Evolutionary conservation across 495 filamentous ascomycete species (phyloP), one percentile per base, ranked within the genome.

Genomic region (Talaromyces ruber): DNA sequence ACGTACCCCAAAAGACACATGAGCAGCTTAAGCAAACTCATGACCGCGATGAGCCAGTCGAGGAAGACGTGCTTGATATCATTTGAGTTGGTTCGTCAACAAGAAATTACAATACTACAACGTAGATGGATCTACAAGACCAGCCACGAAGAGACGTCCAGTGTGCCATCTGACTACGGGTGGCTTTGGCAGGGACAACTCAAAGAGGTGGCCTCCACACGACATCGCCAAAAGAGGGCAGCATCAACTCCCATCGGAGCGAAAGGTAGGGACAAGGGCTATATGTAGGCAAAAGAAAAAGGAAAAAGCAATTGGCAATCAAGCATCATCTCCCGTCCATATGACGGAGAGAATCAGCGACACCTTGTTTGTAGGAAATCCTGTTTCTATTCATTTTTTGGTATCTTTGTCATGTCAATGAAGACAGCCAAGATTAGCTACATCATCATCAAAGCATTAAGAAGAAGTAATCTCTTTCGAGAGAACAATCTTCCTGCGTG

Each of bases 281-380:
- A 54, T 28, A 58, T n/a, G 58, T 24, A 59, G 21, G 57, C n/a
- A 34, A 50, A 34, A 52, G 18, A 43, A 9, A 30, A 59, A 45
- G 57, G 34, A 59, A 34, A 26, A 60, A 47, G 45, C 59, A 52
- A 60, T 85, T 94, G 91, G 91, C 91, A 85, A 90, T 96, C 91
- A 90, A 96, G 90, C 90, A 68, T 94, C 84, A 84, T 89, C 88
- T 74, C 78, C 79, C 39, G 16, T 57, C 51, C 16, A 54, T 22
- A 16, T 57, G 43, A 68, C 54, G 65, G 71, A 72, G 76, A 82
- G 86, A 91, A 82, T 93, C 88, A 71, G 89, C 90, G 91, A 96
- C 91, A 94, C 91, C 91, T 93, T 81, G 76, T 78, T 76, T 80
- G 79, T 80, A 73, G 77, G 81, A 81, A 78, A 80, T 81, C 77